phyloP scores from a whole-genome alignment of 306 rosid species.

The Cyamopsis tetragonoloba region DNA sequence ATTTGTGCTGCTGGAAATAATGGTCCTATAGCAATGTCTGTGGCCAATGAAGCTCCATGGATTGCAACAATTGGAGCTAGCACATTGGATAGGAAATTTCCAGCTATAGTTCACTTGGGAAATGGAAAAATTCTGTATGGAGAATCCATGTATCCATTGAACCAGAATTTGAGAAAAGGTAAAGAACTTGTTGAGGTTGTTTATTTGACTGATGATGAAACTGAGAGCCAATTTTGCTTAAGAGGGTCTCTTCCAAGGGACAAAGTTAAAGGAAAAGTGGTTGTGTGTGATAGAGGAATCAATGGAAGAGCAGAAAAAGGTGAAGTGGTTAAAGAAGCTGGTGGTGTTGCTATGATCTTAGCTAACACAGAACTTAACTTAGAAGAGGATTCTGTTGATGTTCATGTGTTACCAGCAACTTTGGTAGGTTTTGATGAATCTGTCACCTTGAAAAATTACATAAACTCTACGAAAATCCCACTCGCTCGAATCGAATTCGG shows the following conservation, averaged over 20 bases:
- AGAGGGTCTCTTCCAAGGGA: slow-evolving; percentile 73
- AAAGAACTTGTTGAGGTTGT: slow-evolving; percentile 61
- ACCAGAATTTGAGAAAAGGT: slow-evolving; percentile 21
- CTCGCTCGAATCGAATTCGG: slow-evolving; percentile 60
- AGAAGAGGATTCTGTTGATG: slow-evolving; percentile 90
- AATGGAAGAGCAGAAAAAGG: slow-evolving; percentile 94
- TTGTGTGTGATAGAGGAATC: slow-evolving; percentile 82
- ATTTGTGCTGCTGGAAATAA: slow-evolving; percentile 86
- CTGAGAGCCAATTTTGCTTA: slow-evolving; percentile 65
- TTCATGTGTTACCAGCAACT: slow-evolving; percentile 89
- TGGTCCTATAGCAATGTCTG: slow-evolving; percentile 76
- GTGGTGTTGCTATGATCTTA: slow-evolving; percentile 84
- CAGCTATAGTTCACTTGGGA: slow-evolving; percentile 60
- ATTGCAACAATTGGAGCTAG: slow-evolving; percentile 82
- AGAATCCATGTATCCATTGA: slow-evolving; percentile 68
- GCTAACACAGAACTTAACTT: slow-evolving; percentile 74
- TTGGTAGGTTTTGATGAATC: slow-evolving; percentile 82
- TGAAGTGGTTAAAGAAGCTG: slow-evolving; percentile 79
- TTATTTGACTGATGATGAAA: slow-evolving; percentile 43
- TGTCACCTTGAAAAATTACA: slow-evolving; percentile 53
- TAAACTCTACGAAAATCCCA: slow-evolving; percentile 62
- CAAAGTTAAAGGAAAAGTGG: slow-evolving; percentile 70
- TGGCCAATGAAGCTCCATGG: slow-evolving; percentile 96
- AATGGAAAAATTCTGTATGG: slow-evolving; percentile 66
- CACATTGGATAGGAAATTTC: slow-evolving; percentile 74